phyloP scores from a whole-genome alignment of 225 moss, liverwort and hornwort genomes.

The Marchantia polymorpha region DNA sequence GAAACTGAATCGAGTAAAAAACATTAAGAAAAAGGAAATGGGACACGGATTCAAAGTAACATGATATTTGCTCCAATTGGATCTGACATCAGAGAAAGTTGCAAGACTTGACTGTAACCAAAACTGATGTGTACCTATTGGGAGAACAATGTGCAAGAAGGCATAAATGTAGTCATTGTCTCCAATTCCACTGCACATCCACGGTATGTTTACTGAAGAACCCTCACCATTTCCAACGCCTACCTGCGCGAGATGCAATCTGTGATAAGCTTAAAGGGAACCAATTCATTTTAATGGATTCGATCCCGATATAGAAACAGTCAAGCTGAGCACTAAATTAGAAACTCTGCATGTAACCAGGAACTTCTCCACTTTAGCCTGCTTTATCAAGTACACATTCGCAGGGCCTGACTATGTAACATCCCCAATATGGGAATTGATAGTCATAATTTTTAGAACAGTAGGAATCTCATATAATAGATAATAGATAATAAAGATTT shows the following conservation, averaged over 20 bases:
- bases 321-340: neutral
- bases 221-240: constrained; percentile 80
- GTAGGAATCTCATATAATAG: too few species aligned
- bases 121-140: constrained; percentile 48
- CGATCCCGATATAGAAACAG: neutral
- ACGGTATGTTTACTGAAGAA: constrained; percentile 87
- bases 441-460: too few species aligned
- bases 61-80: neutral
- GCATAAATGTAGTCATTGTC: constrained; percentile 85
- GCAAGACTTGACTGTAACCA: neutral
- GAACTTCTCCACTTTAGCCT: too few species aligned
- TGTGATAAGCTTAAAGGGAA: neutral
- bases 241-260: constrained; percentile 28
- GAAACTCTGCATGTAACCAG: too few species aligned
- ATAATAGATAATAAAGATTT: too few species aligned
- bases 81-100: neutral
- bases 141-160: constrained; percentile 80
- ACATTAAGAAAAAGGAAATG: neutral
- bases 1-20: neutral
- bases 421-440: neutral
- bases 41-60: neutral
- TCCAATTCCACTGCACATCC: constrained; percentile 79
- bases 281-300: neutral
- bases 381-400: too few species aligned
- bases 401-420: neutral